phyloP scores from a whole-genome alignment of 2,329 filamentous ascomycete species.

The Dichotomopilus funicola region DNA sequence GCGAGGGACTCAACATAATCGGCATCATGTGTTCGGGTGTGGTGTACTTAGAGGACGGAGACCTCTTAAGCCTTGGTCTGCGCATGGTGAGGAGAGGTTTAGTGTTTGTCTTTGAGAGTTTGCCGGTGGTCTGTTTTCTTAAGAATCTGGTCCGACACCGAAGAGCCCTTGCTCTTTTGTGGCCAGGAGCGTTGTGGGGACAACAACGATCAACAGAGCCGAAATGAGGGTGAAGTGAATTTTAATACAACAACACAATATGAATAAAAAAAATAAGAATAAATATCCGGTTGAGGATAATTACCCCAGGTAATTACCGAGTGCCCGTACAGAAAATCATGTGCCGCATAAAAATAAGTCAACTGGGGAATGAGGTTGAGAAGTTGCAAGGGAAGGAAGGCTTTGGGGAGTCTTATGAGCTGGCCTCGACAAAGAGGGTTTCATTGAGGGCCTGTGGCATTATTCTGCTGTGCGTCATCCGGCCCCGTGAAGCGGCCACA shows the following conservation, averaged over 20 bases:
- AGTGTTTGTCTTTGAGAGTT: not conserved
- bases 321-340: not conserved
- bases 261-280: not conserved
- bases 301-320: constrained; percentile 15
- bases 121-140: not conserved
- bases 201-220: constrained; percentile 5
- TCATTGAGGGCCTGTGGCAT: no score
- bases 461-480: no score
- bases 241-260: not conserved
- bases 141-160: not conserved
- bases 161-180: not conserved
- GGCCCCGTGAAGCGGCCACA: no score
- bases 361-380: constrained; percentile 4
- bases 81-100: constrained; percentile 17
- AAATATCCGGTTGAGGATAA: not conserved
- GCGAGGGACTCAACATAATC: constrained; percentile 10
- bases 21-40: constrained; percentile 15
- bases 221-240: constrained; percentile 3
- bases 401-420: not conserved
- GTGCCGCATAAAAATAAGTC: not conserved
- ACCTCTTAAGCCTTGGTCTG: constrained; percentile 19
- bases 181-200: constrained; percentile 1
- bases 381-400: not conserved
- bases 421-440: no score
- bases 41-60: constrained; percentile 11